Conservation (phyloP, 495 filamentous ascomycete genomes). For the Trypethelium eluteriae region DNA sequence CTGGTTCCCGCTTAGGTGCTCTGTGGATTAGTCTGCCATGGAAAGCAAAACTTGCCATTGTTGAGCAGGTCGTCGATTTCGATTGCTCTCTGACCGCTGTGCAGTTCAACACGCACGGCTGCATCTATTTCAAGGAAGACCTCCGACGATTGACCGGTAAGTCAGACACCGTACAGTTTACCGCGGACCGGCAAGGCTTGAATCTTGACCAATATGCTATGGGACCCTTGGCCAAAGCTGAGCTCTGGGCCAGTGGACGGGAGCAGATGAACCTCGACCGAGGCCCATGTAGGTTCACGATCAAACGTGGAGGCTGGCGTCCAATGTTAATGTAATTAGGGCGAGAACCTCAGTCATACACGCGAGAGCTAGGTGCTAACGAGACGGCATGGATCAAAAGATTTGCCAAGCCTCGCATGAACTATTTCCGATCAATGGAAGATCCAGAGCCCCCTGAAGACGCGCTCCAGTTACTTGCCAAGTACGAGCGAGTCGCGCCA, state of each 20-base stretch:
- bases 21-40: conserved; percentile 24
- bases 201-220: conserved; percentile 18
- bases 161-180: conserved; percentile 5
- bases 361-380: conserved; percentile 30
- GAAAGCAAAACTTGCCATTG: conserved; percentile 30
- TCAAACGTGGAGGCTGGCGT: conserved; percentile 11
- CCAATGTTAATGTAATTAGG: conserved; percentile 21
- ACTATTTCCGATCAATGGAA: conserved; percentile 27
- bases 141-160: neutral
- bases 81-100: conserved; percentile 33
- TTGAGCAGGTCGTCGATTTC: conserved; percentile 35
- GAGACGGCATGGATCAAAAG: conserved; percentile 31
- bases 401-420: conserved; percentile 29
- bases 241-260: conserved; percentile 28
- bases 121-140: conserved; percentile 38
- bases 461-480: conserved; percentile 17
- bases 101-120: conserved; percentile 35
- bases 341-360: conserved; percentile 27
- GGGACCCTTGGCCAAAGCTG: conserved; percentile 21
- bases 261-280: conserved; percentile 31
- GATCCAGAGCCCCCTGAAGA: conserved; percentile 22
- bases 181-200: conserved; percentile 20
- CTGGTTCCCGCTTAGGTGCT: neutral
- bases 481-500: conserved; percentile 20
- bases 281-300: conserved; percentile 33